A percentile compares a stretch with the other conserved stretches of the same genome.
Conservation (phyloP, 2,329 filamentous ascomycete genomes). For the Fusarium coffeatum region DNA sequence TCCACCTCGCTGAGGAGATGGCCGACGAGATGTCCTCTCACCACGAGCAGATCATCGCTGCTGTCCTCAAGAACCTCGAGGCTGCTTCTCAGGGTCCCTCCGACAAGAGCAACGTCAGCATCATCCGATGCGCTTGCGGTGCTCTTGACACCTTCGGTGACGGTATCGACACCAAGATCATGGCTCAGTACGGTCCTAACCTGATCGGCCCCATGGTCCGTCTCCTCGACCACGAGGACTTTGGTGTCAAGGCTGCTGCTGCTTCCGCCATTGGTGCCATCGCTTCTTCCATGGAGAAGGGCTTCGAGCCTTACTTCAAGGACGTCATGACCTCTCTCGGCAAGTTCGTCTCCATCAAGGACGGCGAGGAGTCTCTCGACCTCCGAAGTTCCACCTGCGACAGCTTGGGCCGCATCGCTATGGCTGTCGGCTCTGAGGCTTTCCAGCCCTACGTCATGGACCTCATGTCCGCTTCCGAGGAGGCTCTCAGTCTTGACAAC, state of each 20-base stretch:
- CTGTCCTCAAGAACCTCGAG: conserved; percentile 89
- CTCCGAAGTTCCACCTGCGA: conserved; percentile 91
- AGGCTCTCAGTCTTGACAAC: conserved; percentile 88
- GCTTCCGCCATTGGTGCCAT: conserved; percentile 92
- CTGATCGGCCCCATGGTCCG: conserved; percentile 86
- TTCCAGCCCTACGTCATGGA: conserved; percentile 94
- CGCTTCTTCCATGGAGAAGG: conserved; percentile 82
- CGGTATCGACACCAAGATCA: conserved; percentile 81
- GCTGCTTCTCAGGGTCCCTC: conserved; percentile 76
- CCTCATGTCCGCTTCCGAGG: conserved; percentile 91
- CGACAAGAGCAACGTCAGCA: conserved; percentile 81
- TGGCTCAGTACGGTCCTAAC: conserved; percentile 83
- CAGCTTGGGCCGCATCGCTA: conserved; percentile 91
- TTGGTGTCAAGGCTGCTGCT: conserved; percentile 89
- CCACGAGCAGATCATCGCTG: conserved; percentile 85
- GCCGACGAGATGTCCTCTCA: conserved; percentile 88
- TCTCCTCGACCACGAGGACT: conserved; percentile 85
- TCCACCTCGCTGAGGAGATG: conserved; percentile 91
- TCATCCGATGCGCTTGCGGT: conserved; percentile 89
- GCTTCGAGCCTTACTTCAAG: conserved; percentile 92
- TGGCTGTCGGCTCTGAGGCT: conserved; percentile 83
- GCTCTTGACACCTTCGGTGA: conserved; percentile 93
- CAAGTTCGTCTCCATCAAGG: conserved; percentile 85
- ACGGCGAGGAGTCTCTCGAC: conserved; percentile 88
- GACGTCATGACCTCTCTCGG: conserved; percentile 91